Base-by-base conservation (phyloP, 192 early-diverging fungal species). In the Cetraspora pellucida region DNA sequence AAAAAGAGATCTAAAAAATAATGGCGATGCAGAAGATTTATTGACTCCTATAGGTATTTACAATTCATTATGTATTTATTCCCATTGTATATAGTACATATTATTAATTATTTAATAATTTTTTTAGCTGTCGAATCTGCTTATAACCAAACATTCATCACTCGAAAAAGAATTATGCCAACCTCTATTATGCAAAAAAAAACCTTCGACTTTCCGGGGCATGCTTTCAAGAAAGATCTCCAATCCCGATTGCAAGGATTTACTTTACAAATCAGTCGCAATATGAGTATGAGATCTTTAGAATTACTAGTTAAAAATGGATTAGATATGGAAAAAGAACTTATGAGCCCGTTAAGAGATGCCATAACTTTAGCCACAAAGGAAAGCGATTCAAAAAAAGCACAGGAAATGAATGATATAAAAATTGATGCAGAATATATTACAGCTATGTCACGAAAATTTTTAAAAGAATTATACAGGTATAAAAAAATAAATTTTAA, bases 91-190 rank as follows among this genome's bases (percentile, higher is more conserved):
- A 19, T 44, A 19, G 16, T 2, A 10, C 11, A 37, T 6, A 23
- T 37, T 65, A n/a, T n/a, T n/a, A n/a, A n/a, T n/a, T 10, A 65
- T 37, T 5, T 44, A 3, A 28, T 30, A 11, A 37, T 37, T 37
- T 43, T 44, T 65, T 65, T 65, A 65, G 63, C 57, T 10, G 28
- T 72, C 8, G 70, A 72, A 72, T 72, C 70, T 7, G n/a, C 9
- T 25, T 17, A 21, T 27, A 72, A 72, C 8, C 70, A 72, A 72
- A 19, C 70, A 14, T 72, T 72, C 19, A 11, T 72, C 37, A 72
- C 70, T 10, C 28, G 70, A 30, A 14, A 58, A 37, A 57, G 54
- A 3, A 65, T 65, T 44, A 43, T 19, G 31, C 19, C 63, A 10
- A 1, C 37, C 10, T 31, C 8, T n/a, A 28, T 16, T 10, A 44